Percentiles rank a stretch among this genome's conserved stretches.
Conservation (phyloP, 2,329 filamentous ascomycete genomes). For the Fusarium euwallaceae region DNA sequence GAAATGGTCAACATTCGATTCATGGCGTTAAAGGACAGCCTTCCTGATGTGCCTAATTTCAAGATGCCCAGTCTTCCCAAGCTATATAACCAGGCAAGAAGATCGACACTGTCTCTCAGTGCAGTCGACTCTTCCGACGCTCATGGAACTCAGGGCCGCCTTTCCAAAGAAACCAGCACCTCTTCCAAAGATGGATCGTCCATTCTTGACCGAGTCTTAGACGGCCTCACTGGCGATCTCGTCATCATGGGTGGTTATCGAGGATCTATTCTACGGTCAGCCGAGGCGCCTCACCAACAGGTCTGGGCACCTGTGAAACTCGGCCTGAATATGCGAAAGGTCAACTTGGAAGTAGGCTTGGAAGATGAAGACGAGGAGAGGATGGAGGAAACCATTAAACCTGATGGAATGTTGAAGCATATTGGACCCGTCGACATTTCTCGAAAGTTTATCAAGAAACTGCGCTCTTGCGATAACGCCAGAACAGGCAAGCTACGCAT, state of each 20-base stretch:
- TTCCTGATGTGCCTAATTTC: slow-evolving; percentile 83
- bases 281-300: slow-evolving; percentile 85
- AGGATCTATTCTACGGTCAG: slow-evolving; percentile 88
- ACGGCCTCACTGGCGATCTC: slow-evolving; percentile 83
- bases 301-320: slow-evolving; percentile 96
- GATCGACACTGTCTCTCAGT: slow-evolving; percentile 51
- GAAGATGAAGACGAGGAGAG: slow-evolving; percentile 84
- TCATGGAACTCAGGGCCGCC: slow-evolving; percentile 44
- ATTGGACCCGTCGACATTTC: slow-evolving; percentile 94
- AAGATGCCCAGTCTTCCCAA: slow-evolving; percentile 75
- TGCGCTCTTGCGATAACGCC: slow-evolving; percentile 81
- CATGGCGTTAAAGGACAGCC: slow-evolving; percentile 91
- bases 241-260: slow-evolving; percentile 92
- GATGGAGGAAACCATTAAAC: slow-evolving; percentile 86
- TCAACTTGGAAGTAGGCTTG: slow-evolving; percentile 89
- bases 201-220: slow-evolving; percentile 68
- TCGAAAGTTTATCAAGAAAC: slow-evolving; percentile 81
- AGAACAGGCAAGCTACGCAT: slow-evolving; percentile 79
- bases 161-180: slow-evolving; percentile 26
- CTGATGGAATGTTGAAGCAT: slow-evolving; percentile 90
- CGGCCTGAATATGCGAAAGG: slow-evolving; percentile 90
- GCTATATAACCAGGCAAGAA: slow-evolving; percentile 54
- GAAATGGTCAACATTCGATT: slow-evolving; percentile 90
- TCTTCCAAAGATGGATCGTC: slow-evolving; percentile 42
- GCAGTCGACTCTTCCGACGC: slow-evolving; percentile 46